A percentile compares a stretch with the other conserved stretches of the same genome.
These are phyloP conservation scores for Zymoseptoria tritici DNA, from an alignment of 2,329 filamentous ascomycete genomes.

Conservation along the genomic window DNA sequence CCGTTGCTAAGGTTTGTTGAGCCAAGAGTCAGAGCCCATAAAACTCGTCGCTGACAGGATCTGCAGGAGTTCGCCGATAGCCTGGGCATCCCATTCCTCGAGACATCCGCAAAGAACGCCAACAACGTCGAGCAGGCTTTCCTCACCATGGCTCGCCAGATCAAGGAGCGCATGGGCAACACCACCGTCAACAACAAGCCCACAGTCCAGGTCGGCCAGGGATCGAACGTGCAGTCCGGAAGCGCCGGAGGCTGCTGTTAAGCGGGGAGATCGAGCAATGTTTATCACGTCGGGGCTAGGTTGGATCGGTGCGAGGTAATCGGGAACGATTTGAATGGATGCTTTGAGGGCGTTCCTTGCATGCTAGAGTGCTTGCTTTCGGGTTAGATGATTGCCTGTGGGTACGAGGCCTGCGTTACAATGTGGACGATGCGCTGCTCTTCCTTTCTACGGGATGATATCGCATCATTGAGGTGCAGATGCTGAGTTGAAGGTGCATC, in stretches of 20 bases:
- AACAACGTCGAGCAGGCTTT: slow-evolving; percentile 99
- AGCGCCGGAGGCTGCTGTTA: slow-evolving; percentile 89
- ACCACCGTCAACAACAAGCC: slow-evolving; percentile 98
- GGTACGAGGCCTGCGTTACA: slow-evolving; percentile 12
- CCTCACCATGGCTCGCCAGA: slow-evolving; percentile 98
- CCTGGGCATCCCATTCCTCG: slow-evolving; percentile 96
- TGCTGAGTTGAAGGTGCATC: neutral
- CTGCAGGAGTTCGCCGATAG: slow-evolving; percentile 93
- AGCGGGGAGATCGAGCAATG: slow-evolving; percentile 1
- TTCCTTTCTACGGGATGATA: slow-evolving; percentile 12
- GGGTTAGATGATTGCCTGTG: slow-evolving; percentile 14
- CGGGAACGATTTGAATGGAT: slow-evolving; percentile 3
- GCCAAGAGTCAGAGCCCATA: neutral
- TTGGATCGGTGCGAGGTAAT: slow-evolving; percentile 6
- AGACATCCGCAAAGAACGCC: slow-evolving; percentile 99
- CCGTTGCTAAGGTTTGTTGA: slow-evolving; percentile 82
- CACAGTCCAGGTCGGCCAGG: slow-evolving; percentile 89
- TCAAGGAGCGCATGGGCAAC: slow-evolving; percentile 99
- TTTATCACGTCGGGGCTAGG: slow-evolving; percentile 6
- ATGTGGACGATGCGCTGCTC: slow-evolving; percentile 14
- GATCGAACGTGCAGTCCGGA: slow-evolving; percentile 84
- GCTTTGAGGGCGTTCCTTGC: slow-evolving; percentile 16
- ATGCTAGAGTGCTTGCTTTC: slow-evolving; percentile 19
- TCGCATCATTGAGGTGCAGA: slow-evolving; percentile 13
- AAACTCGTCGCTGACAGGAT: slow-evolving; percentile 13